Conservation (phyloP, 768 basidiomycete species). For the Hericium erinaceus region DNA sequence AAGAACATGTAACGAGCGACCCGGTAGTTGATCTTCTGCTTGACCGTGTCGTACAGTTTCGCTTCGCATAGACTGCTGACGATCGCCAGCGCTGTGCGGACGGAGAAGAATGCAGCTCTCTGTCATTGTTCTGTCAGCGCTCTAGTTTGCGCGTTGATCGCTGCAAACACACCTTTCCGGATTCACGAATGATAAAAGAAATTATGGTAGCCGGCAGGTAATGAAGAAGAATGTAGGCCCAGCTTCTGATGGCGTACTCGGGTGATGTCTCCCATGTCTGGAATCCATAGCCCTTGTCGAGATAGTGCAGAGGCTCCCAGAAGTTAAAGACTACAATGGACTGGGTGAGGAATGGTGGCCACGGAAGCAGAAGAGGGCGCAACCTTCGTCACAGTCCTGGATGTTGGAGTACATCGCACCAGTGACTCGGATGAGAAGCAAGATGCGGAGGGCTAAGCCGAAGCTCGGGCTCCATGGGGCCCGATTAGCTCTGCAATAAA, state of each 20-base stretch:
- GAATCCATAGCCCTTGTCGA: conserved; percentile 79
- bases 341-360: background rate
- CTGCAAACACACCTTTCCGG: conserved; percentile 56
- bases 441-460: conserved; percentile 72
- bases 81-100: conserved; percentile 71
- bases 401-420: conserved; percentile 95
- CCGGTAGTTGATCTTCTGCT: conserved; percentile 74
- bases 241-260: conserved; percentile 83
- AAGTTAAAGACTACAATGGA: conserved; percentile 81
- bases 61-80: conserved; percentile 72
- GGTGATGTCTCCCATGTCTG: conserved; percentile 99
- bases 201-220: conserved; percentile 55
- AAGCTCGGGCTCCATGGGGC: conserved; percentile 84
- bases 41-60: conserved; percentile 72
- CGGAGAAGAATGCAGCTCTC: conserved; percentile 84
- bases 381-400: conserved; percentile 96
- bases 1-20: conserved; percentile 93
- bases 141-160: background rate
- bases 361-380: conserved; percentile 7
- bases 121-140: conserved; percentile 25
- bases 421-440: conserved; percentile 70
- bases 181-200: conserved; percentile 35
- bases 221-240: conserved; percentile 87
- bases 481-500: conserved; percentile 43
- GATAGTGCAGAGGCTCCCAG: conserved; percentile 95